Evolutionary conservation across 495 filamentous ascomycete genomes (phyloP).

Genomic region (Penicillium paxilli): DNA sequence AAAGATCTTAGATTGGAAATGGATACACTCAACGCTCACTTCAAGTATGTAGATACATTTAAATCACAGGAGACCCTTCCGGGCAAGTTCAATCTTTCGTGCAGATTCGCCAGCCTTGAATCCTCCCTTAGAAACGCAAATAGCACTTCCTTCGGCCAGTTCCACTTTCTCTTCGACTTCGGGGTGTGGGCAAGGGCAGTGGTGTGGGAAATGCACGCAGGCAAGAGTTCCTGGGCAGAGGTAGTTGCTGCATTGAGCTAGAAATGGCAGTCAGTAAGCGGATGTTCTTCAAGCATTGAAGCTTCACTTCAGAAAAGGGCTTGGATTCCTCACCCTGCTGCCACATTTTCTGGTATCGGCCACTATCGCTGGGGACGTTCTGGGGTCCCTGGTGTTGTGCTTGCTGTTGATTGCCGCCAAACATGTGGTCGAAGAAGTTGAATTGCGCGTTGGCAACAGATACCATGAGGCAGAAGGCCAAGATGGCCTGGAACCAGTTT

Average conservation of each 20-base stretch:
- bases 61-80: constrained; percentile 76
- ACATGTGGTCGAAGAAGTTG: constrained; percentile 89
- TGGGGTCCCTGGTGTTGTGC: constrained; percentile 66
- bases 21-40: not conserved
- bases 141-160: constrained; percentile 73
- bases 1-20: no score
- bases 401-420: constrained; percentile 56
- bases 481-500: constrained; percentile 28
- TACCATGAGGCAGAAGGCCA: constrained; percentile 49
- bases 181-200: constrained; percentile 87
- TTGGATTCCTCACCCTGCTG: constrained; percentile 47
- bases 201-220: constrained; percentile 90
- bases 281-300: not conserved
- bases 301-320: not conserved
- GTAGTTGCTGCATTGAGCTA: constrained; percentile 81
- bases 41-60: not conserved
- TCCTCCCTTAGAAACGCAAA: constrained; percentile 81
- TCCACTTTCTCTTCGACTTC: constrained; percentile 85
- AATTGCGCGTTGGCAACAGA: constrained; percentile 67
- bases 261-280: not conserved
- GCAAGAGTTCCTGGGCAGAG: constrained; percentile 88
- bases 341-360: constrained; percentile 74
- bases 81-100: constrained; percentile 76
- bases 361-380: constrained; percentile 76
- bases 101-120: constrained; percentile 73